These are phyloP conservation scores for Metarhizium guizhouense DNA, from an alignment of 2,329 filamentous ascomycete species.

Conservation along the genomic window DNA sequence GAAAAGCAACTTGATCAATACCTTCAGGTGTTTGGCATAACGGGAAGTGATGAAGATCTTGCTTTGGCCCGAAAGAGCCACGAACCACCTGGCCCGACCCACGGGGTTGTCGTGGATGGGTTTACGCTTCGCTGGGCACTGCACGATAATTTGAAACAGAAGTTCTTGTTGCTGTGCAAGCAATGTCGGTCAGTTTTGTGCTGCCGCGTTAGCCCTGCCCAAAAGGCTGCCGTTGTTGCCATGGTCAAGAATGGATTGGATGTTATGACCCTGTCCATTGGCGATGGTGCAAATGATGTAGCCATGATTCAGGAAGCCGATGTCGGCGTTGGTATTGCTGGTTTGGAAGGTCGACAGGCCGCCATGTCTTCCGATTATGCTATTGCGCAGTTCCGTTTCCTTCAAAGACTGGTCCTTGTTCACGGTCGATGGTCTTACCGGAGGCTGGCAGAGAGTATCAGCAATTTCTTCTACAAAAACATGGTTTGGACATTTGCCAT, in stretches of 20 bases:
- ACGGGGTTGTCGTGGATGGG: constrained; percentile 90
- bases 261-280: constrained; percentile 91
- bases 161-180: constrained; percentile 91
- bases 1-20: constrained; percentile 67
- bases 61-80: constrained; percentile 72
- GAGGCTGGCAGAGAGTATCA: constrained; percentile 82
- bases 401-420: constrained; percentile 76
- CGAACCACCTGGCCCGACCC: constrained; percentile 75
- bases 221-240: constrained; percentile 92
- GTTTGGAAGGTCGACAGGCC: constrained; percentile 84
- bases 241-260: constrained; percentile 94
- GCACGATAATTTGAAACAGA: constrained; percentile 73
- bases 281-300: constrained; percentile 91
- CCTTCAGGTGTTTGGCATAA: constrained; percentile 65
- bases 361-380: constrained; percentile 96
- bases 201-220: constrained; percentile 91
- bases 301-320: constrained; percentile 98
- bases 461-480: constrained; percentile 99
- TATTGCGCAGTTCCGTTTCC: constrained; percentile 86
- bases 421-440: constrained; percentile 97
- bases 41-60: constrained; percentile 78
- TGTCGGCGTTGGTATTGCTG: constrained; percentile 92
- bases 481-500: constrained; percentile 94
- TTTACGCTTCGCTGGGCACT: constrained; percentile 87
- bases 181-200: constrained; percentile 94